Percentiles rank a stretch among this genome's conserved stretches.
phyloP scores from a whole-genome alignment of 306 rosid species.

The Corylus heterophylla region DNA sequence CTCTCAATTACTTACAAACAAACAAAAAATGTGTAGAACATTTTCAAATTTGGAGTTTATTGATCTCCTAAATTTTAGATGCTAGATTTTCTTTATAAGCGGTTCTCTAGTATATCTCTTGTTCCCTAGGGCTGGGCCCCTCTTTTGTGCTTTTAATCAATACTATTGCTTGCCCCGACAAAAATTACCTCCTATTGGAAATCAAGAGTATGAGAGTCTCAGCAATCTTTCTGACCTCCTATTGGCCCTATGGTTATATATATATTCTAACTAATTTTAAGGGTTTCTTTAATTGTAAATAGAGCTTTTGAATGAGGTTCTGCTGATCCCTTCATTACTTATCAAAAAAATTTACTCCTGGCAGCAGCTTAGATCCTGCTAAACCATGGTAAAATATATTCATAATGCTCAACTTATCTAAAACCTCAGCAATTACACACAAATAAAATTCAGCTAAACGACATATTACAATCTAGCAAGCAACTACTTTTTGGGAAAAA shows the following conservation, averaged over 20 bases:
- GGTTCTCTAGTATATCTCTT: background rate
- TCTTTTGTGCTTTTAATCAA: background rate
- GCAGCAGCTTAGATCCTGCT: background rate
- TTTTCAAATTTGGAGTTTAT: background rate
- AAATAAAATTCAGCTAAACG: conserved; percentile 17
- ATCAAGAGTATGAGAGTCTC: too few relatives aligned
- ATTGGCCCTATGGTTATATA: background rate
- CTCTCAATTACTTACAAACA: too few relatives aligned
- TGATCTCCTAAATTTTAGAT: background rate
- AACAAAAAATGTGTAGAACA: background rate
- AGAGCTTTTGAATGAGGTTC: background rate
- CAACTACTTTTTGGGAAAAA: background rate
- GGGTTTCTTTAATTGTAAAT: background rate
- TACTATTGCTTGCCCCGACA: background rate
- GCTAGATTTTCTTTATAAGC: background rate
- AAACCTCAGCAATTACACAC: conserved; percentile 16
- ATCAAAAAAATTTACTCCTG: too few relatives aligned
- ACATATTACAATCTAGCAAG: conserved; percentile 3
- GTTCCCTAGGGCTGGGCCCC: background rate
- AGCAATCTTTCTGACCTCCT: background rate
- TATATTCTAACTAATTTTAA: background rate
- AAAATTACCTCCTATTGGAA: too few relatives aligned
- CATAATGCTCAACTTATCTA: background rate
- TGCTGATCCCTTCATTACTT: background rate
- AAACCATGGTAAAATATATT: background rate